Evolutionary conservation across 2,329 filamentous ascomycete genomes (phyloP), one percentile per base, ranked within the genome.

Genomic region (Xylariaceae sp.): DNA sequence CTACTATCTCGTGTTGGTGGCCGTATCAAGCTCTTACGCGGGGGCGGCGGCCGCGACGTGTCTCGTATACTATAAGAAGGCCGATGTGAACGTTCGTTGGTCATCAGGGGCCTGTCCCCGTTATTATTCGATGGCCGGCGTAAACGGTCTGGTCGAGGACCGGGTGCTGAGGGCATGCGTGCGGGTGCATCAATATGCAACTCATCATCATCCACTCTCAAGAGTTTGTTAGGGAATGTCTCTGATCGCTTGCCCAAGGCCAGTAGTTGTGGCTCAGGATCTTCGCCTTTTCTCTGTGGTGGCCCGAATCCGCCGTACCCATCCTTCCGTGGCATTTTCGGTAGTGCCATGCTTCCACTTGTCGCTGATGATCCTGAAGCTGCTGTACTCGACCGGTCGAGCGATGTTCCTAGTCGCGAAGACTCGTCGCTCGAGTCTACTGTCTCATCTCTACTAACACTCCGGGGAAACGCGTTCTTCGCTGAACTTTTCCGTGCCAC

Each of bases 271-370:
- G 73, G 72, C 23, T 74, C 70, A 23, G 70, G 70, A 6, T 73
- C 70, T 7, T 74, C 72, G 6, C 68, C 65, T 9, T 69, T 64
- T n/a, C 66, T 71, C 13, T 67, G 66, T 2, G 79, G 79, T 9
- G 77, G 74, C 1, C 80, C 81, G 62, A 85, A 83, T 5, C 82
- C 82, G 37, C 80, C 82, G 55, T 86, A 85, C 8, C 80, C 81
- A 57, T 81, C 78, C 55, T 77, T 79, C 46, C 74, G 73, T 2
- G 77, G 76, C 40, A 72, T 65, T 41, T 65, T 75, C 30, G 77
- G 75, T 1, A 71, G 67, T 9, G 64, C 68, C 60, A 63, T 68
- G 58, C 58, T 71, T 16, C 63, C 66, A 57, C 66, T 72, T 43
- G 63, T 71, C 4, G 26, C 37, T 7, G 67, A 66, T 3, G 70